Conservation (phyloP, 2,329 filamentous ascomycete species). For the Colletotrichum falcatum region DNA sequence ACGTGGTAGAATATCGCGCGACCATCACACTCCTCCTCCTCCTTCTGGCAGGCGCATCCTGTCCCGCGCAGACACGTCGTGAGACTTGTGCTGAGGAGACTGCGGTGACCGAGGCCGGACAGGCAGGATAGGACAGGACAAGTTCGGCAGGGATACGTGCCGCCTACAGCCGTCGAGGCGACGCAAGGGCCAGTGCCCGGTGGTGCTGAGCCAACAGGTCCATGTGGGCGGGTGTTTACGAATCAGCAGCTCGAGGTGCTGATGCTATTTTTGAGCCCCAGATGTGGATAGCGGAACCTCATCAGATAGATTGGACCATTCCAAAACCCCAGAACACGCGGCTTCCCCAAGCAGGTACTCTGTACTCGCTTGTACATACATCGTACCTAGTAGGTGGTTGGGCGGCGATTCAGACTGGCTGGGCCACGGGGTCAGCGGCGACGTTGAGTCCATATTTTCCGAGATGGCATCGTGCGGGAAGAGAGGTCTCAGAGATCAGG, state of each 20-base stretch:
- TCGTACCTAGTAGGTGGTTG: neutral
- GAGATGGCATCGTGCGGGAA: slow-evolving; percentile 25
- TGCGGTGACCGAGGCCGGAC: slow-evolving; percentile 29
- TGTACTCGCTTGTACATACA: too few relatives aligned
- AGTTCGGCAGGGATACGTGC: slow-evolving; percentile 26
- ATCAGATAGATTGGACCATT: slow-evolving; percentile 14
- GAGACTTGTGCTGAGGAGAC: slow-evolving; percentile 33
- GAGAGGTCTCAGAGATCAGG: slow-evolving; percentile 19
- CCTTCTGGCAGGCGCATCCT: slow-evolving; percentile 40
- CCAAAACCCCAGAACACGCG: slow-evolving; percentile 28
- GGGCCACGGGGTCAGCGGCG: neutral
- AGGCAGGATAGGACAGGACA: slow-evolving; percentile 4
- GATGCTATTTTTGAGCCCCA: slow-evolving; percentile 36
- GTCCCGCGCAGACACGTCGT: slow-evolving; percentile 27
- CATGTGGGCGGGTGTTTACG: slow-evolving; percentile 26
- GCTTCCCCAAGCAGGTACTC: neutral
- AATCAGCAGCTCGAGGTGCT: slow-evolving; percentile 19
- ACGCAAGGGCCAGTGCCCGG: slow-evolving; percentile 22
- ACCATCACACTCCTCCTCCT: slow-evolving; percentile 28
- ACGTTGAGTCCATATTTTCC: slow-evolving; percentile 22
- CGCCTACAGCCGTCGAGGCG: slow-evolving; percentile 12
- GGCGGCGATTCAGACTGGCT: slow-evolving; percentile 9
- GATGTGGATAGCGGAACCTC: slow-evolving; percentile 3
- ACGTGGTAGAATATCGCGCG: slow-evolving; percentile 29
- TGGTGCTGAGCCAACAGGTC: slow-evolving; percentile 24